Conservation (phyloP, 2,329 filamentous ascomycete genomes). For the Epichloe sylvatica region DNA sequence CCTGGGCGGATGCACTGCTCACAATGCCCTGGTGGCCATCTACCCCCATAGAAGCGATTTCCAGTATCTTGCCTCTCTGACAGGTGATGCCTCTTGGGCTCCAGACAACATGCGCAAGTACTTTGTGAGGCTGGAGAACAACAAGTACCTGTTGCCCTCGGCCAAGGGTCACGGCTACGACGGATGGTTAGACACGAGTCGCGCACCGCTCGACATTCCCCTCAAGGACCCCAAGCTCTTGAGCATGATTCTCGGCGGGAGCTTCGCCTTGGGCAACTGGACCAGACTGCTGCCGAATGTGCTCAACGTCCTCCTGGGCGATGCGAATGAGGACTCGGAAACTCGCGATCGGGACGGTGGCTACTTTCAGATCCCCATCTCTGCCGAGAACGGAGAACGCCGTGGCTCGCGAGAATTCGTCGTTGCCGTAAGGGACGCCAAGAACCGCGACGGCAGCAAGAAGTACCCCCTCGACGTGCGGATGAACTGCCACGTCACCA, state of each 20-base stretch:
- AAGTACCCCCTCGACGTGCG: conserved; percentile 10
- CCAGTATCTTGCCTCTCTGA: conserved; percentile 40
- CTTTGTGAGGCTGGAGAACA: conserved; percentile 41
- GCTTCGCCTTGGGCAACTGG: conserved; percentile 17
- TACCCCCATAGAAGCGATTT: conserved; percentile 47
- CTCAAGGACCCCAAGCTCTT: conserved; percentile 38
- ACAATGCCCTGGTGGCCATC: conserved; percentile 46
- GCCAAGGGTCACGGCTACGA: conserved; percentile 39
- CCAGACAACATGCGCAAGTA: conserved; percentile 47
- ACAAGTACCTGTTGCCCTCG: conserved; percentile 26
- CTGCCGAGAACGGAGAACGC: conserved; percentile 26
- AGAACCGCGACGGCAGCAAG: conserved; percentile 7
- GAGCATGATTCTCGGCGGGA: conserved; percentile 11
- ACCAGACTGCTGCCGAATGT: conserved; percentile 16
- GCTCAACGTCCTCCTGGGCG: conserved; percentile 27
- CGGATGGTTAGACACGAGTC: conserved; percentile 41
- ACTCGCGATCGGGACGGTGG: conserved; percentile 31
- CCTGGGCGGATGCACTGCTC: conserved; percentile 38
- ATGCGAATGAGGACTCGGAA: conserved; percentile 34
- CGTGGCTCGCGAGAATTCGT: conserved; percentile 37
- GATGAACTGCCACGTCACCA: conserved; percentile 20
- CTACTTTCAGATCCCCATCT: conserved; percentile 33
- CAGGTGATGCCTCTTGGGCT: conserved; percentile 46
- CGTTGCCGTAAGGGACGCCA: conserved; percentile 15
- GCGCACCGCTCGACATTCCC: conserved; percentile 36